Evolutionary conservation across 495 filamentous ascomycete species (phyloP), one percentile per base, ranked within the genome.

Genomic region (Usnea hakonensis): DNA sequence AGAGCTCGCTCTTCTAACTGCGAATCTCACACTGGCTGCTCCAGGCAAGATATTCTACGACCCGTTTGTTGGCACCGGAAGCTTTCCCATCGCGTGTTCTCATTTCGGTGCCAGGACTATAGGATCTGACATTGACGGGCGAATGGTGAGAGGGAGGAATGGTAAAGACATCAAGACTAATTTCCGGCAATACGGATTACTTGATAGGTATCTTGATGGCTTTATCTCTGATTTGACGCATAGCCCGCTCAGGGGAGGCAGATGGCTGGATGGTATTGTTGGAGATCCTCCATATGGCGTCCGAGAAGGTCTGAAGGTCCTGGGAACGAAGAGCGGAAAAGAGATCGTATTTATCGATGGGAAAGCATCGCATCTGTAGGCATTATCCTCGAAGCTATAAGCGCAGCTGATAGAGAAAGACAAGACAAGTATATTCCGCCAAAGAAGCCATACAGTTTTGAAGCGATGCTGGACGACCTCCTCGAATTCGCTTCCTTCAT

Each of bases 281-380:
- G 97, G 94, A 65, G 94, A 99, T 73, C 94, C 94, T 19, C 94
- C 94, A 0, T 99, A 99, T 70, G 94, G 94, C n/a, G 90, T 99
- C 19, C 83, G 94, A 14, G 94, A 99, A 68, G 94, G 94, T 0
- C 74, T 97, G 57, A 87, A 87, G 68, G 91, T 97, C 5, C 76
- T 99, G 19, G 94, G 94, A 3, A 83, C 79, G 32, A 83, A 85
- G 57, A 77, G 78, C 40, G 74, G 78, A 0, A 79, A 78, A 58
- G 78, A 83, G 64, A 82, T 82, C 61, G 79, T 89, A 5, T 77
- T 87, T 30, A 81, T 87, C 56, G 82, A 91, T 76, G 90, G 90
- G 0, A 82, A 82, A 58, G 76, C 81, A 64, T 82, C 84, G 67
- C 86, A 95, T 75, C 77, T 81, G 86, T 90, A 79, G 68, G 81